Evolutionary conservation across 495 filamentous ascomycete genomes (phyloP), one percentile per base, ranked within the genome.

Genomic region (Tetracladium marchalianum): DNA sequence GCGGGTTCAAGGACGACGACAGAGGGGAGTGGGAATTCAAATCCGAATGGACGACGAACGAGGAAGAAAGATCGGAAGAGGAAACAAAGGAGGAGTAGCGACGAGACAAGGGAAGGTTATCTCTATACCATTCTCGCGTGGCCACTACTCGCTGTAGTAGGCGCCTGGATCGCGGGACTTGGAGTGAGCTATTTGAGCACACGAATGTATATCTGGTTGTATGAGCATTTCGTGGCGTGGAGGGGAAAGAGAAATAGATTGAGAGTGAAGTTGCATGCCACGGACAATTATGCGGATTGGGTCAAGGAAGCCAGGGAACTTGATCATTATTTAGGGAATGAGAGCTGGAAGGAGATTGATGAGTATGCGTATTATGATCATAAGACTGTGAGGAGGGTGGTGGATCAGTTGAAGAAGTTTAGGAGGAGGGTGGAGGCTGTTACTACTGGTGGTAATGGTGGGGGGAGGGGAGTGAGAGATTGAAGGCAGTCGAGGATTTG

Each of bases 341-440:
- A 85, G 49, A 58, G 67, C 46, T 98, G 93, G 93, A 96, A 90
- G 63, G 72, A 82, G 54, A 70, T 72, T 16, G 87, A 95, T 50
- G 87, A 85, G 45, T 97, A 89, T 66, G 92, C 89, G 11, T 97
- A 96, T 66, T 98, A 98, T 58, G 88, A 97, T 62, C 77, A 78
- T 47, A 75, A 79, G 48, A 97, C 88, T 5, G 76, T 97, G 32
- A 75, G 69, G 44, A 77, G 80, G 50, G 86, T 90, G 31, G 73
- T 78, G 51, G 72, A 78, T 12, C 83, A 96, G 64, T 71, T 97
- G 62, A 77, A 67, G 46, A 73, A 64, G 54, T 62, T 69, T 31
- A 70, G 84, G 27, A 57, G 64, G 49, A 68, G 69, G 47, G 76
- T 77, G 11, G 78, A 88, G 48, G 67, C 58, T 8, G 75, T 58